Conservation (phyloP, 768 basidiomycete genomes). For the Mycena haematopus region DNA sequence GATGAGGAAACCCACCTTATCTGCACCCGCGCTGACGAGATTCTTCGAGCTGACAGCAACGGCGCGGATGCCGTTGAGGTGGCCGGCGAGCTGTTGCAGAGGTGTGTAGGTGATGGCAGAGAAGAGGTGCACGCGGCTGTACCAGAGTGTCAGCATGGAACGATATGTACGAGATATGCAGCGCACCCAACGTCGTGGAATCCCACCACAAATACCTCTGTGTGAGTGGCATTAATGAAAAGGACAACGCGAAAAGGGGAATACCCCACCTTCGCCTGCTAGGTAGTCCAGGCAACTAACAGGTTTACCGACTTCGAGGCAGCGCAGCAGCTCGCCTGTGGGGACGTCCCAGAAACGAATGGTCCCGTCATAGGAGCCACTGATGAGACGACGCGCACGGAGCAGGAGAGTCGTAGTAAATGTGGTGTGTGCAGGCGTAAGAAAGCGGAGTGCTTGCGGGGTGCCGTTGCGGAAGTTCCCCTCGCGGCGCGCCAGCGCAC, state of each 20-base stretch:
- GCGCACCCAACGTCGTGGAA: constrained; percentile 90
- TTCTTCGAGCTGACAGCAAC: constrained; percentile 88
- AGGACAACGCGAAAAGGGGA: background rate
- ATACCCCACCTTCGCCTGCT: constrained; percentile 69
- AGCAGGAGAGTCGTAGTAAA: constrained; percentile 86
- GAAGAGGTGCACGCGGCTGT: constrained; percentile 86
- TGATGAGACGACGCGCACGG: constrained; percentile 81
- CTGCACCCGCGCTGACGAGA: constrained; percentile 84
- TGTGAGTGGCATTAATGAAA: background rate
- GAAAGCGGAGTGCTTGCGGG: constrained; percentile 78
- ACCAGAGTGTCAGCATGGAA: constrained; percentile 1
- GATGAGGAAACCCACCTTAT: constrained; percentile 45
- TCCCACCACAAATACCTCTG: constrained; percentile 90
- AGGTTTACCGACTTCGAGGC: constrained; percentile 84
- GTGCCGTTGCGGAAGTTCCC: constrained; percentile 79
- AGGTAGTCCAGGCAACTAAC: constrained; percentile 91
- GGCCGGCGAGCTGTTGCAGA: constrained; percentile 83
- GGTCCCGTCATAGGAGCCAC: constrained; percentile 90
- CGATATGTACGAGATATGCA: too few relatives aligned
- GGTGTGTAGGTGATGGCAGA: constrained; percentile 86
- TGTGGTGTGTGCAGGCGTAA: constrained; percentile 78
- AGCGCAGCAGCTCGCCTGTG: constrained; percentile 68
- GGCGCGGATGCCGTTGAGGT: constrained; percentile 88
- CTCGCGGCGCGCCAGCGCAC: constrained; percentile 84
- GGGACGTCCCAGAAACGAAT: constrained; percentile 92